Percentiles rank a stretch among this genome's conserved stretches.
phyloP scores from a whole-genome alignment of 1,284 basidiomycete genomes.

The Moesziomyces sp. region DNA sequence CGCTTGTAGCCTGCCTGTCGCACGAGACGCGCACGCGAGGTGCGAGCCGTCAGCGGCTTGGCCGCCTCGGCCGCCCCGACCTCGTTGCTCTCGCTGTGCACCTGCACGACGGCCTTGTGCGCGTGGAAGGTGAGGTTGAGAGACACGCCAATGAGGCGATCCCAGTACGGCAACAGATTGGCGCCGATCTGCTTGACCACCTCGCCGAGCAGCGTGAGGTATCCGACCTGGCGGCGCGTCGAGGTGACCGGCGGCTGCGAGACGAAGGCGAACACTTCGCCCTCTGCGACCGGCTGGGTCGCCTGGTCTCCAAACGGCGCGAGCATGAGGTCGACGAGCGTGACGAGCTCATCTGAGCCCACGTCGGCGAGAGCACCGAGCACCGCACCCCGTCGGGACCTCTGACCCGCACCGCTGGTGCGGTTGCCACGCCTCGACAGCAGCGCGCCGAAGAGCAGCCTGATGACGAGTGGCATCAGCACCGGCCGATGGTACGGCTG shows the following conservation, averaged over 20 bases:
- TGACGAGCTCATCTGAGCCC: conserved; percentile 77
- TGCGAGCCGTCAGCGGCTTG: conserved; percentile 32
- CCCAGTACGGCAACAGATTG: conserved; percentile 50
- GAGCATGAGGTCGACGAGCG: conserved; percentile 92
- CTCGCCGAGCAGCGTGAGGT: conserved; percentile 69
- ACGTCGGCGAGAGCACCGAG: conserved; percentile 80
- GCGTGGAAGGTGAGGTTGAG: conserved; percentile 61
- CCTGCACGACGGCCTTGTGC: conserved; percentile 26
- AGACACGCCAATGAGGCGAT: conserved; percentile 48
- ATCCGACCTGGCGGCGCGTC: conserved; percentile 55
- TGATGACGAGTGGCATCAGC: conserved; percentile 79
- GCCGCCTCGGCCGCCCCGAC: background rate
- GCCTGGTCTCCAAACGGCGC: conserved; percentile 73
- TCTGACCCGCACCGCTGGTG: conserved; percentile 73
- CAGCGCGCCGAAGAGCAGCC: conserved; percentile 89
- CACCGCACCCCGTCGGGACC: conserved; percentile 77
- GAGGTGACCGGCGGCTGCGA: conserved; percentile 32
- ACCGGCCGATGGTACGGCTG: conserved; percentile 76
- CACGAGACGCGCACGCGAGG: conserved; percentile 69
- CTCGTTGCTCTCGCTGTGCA: conserved; percentile 20
- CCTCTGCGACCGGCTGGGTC: conserved; percentile 14
- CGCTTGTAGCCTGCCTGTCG: conserved; percentile 87
- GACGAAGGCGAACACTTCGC: conserved; percentile 45
- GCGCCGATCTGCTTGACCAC: conserved; percentile 62
- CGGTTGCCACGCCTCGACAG: conserved; percentile 80